phyloP scores from a whole-genome alignment of 176 grass and related monocot species.

The Poa annua region DNA sequence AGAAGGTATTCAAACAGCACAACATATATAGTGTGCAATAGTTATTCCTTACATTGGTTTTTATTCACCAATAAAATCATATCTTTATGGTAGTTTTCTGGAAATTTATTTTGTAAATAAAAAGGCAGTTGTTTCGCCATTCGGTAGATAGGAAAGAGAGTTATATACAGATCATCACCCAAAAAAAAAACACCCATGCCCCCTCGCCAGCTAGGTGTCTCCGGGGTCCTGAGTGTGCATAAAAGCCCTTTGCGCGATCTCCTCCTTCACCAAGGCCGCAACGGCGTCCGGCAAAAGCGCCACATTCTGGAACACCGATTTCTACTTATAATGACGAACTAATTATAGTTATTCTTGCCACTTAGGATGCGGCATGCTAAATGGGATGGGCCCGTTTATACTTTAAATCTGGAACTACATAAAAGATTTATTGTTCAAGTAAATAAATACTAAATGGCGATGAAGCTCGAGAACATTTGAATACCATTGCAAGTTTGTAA shows the following conservation, averaged over 20 bases:
- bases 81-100: not conserved
- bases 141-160: no score
- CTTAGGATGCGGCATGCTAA: not conserved
- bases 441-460: constrained; percentile 18
- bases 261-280: no score
- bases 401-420: not conserved
- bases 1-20: constrained; percentile 62
- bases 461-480: constrained; percentile 12
- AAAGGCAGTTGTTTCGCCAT: not conserved
- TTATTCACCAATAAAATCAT: not conserved
- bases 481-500: constrained; percentile 5
- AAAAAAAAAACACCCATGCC: no score
- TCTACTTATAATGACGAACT: not conserved
- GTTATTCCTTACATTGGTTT: constrained; percentile 12
- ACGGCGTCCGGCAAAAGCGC: no score
- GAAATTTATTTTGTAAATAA: not conserved
- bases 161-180: no score
- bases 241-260: no score
- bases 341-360: not conserved
- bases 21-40: constrained; percentile 23
- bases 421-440: constrained; percentile 8
- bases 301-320: not conserved
- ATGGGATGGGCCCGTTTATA: not conserved
- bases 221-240: no score
- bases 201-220: no score